Percentiles rank a stretch among this genome's conserved stretches.
These are phyloP conservation scores for Canavalia gladiata DNA, from an alignment of 306 rosid genomes.

Conservation along the genomic window DNA sequence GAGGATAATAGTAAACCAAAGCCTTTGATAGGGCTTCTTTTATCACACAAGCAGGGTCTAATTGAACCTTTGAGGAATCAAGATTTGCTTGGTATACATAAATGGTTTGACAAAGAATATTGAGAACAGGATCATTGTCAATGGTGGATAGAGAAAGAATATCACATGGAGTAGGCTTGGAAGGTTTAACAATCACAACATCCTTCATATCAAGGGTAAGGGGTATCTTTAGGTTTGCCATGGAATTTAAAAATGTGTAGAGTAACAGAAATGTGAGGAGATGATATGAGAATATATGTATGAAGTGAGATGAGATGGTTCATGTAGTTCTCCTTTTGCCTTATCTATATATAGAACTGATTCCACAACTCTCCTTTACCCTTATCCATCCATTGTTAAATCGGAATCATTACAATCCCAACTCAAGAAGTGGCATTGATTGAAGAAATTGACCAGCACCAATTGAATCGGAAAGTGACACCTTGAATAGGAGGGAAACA, in stretches of 20 bases:
- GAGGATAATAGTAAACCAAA: slow-evolving; percentile 59
- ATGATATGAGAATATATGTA: slow-evolving; percentile 9
- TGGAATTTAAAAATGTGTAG: slow-evolving; percentile 1
- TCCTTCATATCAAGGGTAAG: slow-evolving; percentile 44
- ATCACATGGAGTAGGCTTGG: slow-evolving; percentile 49
- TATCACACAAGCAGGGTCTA: slow-evolving; percentile 52
- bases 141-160: slow-evolving; percentile 55
- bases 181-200: slow-evolving; percentile 51
- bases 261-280: background rate
- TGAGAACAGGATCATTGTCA: slow-evolving; percentile 49
- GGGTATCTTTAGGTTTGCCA: slow-evolving; percentile 44
- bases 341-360: slow-evolving; percentile 36
- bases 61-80: slow-evolving; percentile 25
- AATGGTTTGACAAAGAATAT: slow-evolving; percentile 48
- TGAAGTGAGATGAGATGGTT: slow-evolving; percentile 18
- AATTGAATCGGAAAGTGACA: slow-evolving; percentile 15
- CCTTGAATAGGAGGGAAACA: slow-evolving; percentile 27
- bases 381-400: slow-evolving; percentile 42
- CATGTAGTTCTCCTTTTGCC: background rate
- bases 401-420: slow-evolving; percentile 46
- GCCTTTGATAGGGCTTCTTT: slow-evolving; percentile 60
- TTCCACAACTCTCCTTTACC: slow-evolving; percentile 7
- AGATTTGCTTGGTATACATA: slow-evolving; percentile 50
- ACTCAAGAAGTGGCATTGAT: slow-evolving; percentile 45
- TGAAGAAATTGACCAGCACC: slow-evolving; percentile 45